A percentile compares a stretch with the other conserved stretches of the same genome.
phyloP scores from a whole-genome alignment of 345 rosid species.

The Dipteronia sinensis region DNA sequence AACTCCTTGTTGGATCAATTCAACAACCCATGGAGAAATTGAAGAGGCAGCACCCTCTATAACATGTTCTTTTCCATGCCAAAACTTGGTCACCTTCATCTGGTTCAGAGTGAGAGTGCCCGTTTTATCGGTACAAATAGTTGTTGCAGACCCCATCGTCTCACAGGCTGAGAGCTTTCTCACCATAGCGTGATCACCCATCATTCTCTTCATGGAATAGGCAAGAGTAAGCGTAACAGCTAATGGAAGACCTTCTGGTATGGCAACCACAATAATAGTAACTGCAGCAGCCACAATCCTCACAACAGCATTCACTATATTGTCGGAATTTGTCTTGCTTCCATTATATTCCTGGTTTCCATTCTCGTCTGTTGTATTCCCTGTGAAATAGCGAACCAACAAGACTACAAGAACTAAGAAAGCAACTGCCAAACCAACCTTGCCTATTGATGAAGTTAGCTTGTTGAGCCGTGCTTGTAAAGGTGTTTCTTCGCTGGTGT shows the following conservation, averaged over 20 bases:
- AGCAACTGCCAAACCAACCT: constrained; percentile 40
- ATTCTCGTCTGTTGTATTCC: constrained; percentile 36
- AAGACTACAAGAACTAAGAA: constrained; percentile 34
- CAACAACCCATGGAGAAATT: constrained; percentile 21
- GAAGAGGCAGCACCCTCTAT: neutral
- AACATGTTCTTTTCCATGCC: constrained; percentile 30
- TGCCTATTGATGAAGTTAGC: constrained; percentile 37
- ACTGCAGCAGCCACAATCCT: constrained; percentile 42
- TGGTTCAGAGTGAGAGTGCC: constrained; percentile 45
- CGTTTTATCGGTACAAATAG: constrained; percentile 48
- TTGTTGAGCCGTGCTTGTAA: constrained; percentile 43
- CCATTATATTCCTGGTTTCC: constrained; percentile 27
- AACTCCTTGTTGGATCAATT: constrained; percentile 35
- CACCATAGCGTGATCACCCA: constrained; percentile 46
- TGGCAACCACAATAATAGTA: constrained; percentile 24
- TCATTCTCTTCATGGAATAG: constrained; percentile 51
- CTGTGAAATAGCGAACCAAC: constrained; percentile 45
- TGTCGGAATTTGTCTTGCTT: constrained; percentile 27
- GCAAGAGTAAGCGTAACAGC: constrained; percentile 48
- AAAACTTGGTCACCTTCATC: constrained; percentile 41
- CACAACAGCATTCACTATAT: constrained; percentile 30
- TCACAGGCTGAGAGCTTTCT: constrained; percentile 47
- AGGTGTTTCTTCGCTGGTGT: constrained; percentile 33
- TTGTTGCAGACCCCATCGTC: constrained; percentile 51
- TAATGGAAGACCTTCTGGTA: constrained; percentile 44